phyloP scores from a whole-genome alignment of 768 basidiomycete species.

The Chalciporus pseudorubinellus region DNA sequence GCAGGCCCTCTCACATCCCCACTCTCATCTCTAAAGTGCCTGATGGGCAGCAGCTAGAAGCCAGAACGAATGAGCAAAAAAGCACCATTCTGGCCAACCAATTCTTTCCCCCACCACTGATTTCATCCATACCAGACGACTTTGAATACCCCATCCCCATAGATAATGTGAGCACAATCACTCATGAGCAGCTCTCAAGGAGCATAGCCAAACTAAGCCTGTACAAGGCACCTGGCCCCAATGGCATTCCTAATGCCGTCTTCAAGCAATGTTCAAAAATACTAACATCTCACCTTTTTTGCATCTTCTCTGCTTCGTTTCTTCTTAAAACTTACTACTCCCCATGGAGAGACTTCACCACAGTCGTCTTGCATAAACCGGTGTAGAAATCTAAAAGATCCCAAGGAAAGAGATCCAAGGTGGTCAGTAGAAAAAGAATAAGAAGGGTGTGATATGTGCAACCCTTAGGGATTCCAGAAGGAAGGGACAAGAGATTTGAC shows the following conservation, averaged over 20 bases:
- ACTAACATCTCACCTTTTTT: slow-evolving; percentile 4
- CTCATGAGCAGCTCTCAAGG: slow-evolving; percentile 5
- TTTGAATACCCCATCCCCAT: slow-evolving; percentile 2
- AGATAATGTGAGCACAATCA: background rate
- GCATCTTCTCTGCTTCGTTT: slow-evolving; percentile 12
- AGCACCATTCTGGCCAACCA: slow-evolving; percentile 8
- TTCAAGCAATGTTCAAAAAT: slow-evolving; percentile 13
- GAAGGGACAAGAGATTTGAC: too few species aligned
- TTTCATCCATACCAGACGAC: background rate
- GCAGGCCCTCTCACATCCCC: background rate
- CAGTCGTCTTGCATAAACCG: slow-evolving; percentile 36
- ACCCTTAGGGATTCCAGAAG: too few species aligned
- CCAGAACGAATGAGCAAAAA: slow-evolving; percentile 20
- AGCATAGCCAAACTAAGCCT: slow-evolving; percentile 12
- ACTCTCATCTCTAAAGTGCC: background rate
- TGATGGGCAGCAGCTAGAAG: too few species aligned
- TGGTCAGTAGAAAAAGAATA: too few species aligned
- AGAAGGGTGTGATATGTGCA: too few species aligned
- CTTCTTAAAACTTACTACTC: slow-evolving; percentile 9
- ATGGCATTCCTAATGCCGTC: slow-evolving; percentile 28
- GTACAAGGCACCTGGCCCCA: slow-evolving; percentile 24
- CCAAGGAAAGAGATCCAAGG: too few species aligned
- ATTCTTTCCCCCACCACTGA: slow-evolving; percentile 25
- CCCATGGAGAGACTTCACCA: slow-evolving; percentile 27
- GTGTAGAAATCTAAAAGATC: too few species aligned